Conservation (phyloP, 371 early-diverging fungal species). For the Lichtheimia ornata region DNA sequence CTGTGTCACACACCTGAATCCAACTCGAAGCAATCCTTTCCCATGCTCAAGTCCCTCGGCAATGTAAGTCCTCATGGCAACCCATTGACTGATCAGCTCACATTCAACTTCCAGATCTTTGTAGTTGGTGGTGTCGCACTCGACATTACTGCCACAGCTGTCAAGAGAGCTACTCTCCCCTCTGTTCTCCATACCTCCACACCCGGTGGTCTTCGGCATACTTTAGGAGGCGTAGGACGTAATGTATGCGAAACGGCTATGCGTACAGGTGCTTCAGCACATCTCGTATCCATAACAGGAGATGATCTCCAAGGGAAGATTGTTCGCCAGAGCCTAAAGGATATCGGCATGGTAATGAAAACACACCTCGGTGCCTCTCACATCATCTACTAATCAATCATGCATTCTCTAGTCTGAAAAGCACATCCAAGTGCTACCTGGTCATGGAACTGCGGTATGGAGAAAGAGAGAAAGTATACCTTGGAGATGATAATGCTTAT, state of each 20-base stretch:
- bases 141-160: slow-evolving; percentile 66
- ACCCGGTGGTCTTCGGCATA: slow-evolving; percentile 67
- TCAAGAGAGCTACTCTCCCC: background rate
- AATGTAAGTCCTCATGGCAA: background rate
- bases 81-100: background rate
- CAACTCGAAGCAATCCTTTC: background rate
- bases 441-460: slow-evolving; percentile 39
- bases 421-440: slow-evolving; percentile 24
- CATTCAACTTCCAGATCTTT: slow-evolving; percentile 35
- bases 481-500: background rate
- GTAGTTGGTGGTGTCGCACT: slow-evolving; percentile 85
- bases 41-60: background rate
- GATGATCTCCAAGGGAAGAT: slow-evolving; percentile 66
- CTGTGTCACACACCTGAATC: no score
- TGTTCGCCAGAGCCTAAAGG: slow-evolving; percentile 53
- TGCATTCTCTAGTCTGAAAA: slow-evolving; percentile 26
- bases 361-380: background rate
- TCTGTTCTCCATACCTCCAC: slow-evolving; percentile 64
- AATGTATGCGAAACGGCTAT: slow-evolving; percentile 86
- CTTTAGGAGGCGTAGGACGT: slow-evolving; percentile 88
- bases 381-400: background rate
- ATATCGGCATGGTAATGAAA: slow-evolving; percentile 51
- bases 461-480: background rate
- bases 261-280: slow-evolving; percentile 60
- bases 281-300: slow-evolving; percentile 73